A percentile compares a stretch with the other conserved stretches of the same genome.
Conservation (phyloP, 441 rosid genomes). For the Gossypium schwendimanii region DNA sequence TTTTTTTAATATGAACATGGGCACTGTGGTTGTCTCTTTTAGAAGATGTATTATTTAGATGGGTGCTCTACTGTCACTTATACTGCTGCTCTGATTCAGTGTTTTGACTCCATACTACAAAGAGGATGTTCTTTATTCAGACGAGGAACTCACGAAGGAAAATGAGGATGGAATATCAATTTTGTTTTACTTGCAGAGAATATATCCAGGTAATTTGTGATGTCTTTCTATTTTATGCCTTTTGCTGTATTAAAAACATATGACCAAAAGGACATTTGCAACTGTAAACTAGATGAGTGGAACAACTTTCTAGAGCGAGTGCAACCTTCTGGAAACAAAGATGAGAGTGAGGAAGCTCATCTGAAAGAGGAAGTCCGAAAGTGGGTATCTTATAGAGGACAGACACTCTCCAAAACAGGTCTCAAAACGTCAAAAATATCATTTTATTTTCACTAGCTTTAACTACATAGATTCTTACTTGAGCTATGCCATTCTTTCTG, state of each 20-base stretch:
- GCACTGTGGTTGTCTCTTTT: not conserved
- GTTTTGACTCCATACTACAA: constrained; percentile 93
- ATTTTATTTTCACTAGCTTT: constrained; percentile 12
- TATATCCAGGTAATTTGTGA: constrained; percentile 70
- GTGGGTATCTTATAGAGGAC: constrained; percentile 94
- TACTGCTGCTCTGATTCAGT: constrained; percentile 34
- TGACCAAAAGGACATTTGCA: constrained; percentile 19
- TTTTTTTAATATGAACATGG: not conserved
- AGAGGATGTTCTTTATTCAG: constrained; percentile 90
- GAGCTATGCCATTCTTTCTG: constrained; percentile 18
- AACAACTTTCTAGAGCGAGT: constrained; percentile 57
- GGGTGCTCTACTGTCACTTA: constrained; percentile 4
- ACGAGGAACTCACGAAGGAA: constrained; percentile 69
- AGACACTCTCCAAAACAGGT: constrained; percentile 97
- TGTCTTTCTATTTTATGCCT: constrained; percentile 9
- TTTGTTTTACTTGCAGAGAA: constrained; percentile 80
- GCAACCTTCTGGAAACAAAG: constrained; percentile 16
- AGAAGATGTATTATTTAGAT: not conserved
- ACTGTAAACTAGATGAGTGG: constrained; percentile 76
- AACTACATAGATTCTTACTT: constrained; percentile 8
- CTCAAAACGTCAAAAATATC: not conserved
- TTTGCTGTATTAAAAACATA: constrained; percentile 1
- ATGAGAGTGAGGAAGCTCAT: not conserved
- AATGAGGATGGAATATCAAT: constrained; percentile 91
- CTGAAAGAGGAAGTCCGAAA: constrained; percentile 40